Evolutionary conservation across 2,329 filamentous ascomycete species (phyloP), one percentile per base, ranked within the genome.

Genomic region (Fusarium mundagurra): DNA sequence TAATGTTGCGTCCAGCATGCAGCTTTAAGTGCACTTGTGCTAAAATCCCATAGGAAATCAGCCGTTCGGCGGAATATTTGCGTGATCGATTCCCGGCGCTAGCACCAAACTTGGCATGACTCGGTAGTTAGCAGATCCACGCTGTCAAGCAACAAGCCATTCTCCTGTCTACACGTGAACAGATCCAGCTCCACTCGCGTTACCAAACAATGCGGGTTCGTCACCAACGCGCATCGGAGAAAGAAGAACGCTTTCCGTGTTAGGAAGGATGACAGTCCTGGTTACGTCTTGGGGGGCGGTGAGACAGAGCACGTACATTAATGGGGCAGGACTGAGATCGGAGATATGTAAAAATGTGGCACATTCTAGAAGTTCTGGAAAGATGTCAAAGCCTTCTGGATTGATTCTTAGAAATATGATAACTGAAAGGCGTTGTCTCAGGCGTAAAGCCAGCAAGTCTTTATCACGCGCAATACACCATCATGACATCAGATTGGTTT

Each of bases 321-420:
- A 31, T 29, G 36, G 34, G 17, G 34, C 2, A 22, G 13, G 3
- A 33, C 17, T 36, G 6, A 31, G 20, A 5, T 44, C 6, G 16
- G 39, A 43, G 16, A 34, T 7, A 22, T 31, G 22, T 5, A 22
- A 29, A 62, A 20, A 17, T n/a, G 27, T 36, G 48, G 38, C 38
- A 27, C 13, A 9, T n/a, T 71, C 60, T 71, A 70, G 67, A 70
- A 70, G 60, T 18, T 14, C 47, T 66, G 10, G 12, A 41, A 41
- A 14, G 2, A 8, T 36, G 12, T n/a, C 16, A 9, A 1, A 22
- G 29, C 5, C 29, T 36, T 66, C 20, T 43, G 4, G 31, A 16
- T 17, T 17, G 6, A 24, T n/a, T 14, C 11, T 2, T 3, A 8
- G 20, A 50, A 54, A 39, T 27, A 33, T 45, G n/a, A 53, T 41